A percentile compares a stretch with the other conserved stretches of the same genome.
These are phyloP conservation scores for Hortiboletus flavorubellus DNA, from an alignment of 768 basidiomycete genomes.

Conservation along the genomic window DNA sequence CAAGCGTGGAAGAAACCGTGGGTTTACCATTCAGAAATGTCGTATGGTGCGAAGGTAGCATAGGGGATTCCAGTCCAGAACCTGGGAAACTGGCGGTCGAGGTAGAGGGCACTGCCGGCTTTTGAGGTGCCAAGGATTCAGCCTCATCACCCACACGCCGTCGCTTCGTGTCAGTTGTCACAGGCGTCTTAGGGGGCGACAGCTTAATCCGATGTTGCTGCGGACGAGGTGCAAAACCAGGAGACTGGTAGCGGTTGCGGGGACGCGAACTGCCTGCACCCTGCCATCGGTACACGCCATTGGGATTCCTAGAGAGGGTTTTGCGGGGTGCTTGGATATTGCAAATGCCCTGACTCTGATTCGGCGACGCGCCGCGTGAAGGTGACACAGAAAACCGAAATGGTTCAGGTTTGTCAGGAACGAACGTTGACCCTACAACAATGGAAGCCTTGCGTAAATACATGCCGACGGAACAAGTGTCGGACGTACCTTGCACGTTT, in stretches of 20 bases:
- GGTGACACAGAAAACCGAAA: slow-evolving; percentile 59
- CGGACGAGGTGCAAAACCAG: slow-evolving; percentile 62
- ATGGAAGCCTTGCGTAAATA: slow-evolving; percentile 11
- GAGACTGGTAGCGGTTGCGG: slow-evolving; percentile 69
- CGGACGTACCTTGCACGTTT: slow-evolving; percentile 43
- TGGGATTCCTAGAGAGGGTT: slow-evolving; percentile 66
- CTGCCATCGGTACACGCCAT: slow-evolving; percentile 69
- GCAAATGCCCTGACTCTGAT: slow-evolving; percentile 8
- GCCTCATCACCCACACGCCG: slow-evolving; percentile 54
- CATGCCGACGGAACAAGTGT: slow-evolving; percentile 6
- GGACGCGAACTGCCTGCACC: slow-evolving; percentile 72
- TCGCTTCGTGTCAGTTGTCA: slow-evolving; percentile 53
- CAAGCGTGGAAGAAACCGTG: slow-evolving; percentile 22
- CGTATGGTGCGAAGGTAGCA: slow-evolving; percentile 29
- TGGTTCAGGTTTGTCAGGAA: slow-evolving; percentile 44
- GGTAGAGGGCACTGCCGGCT: slow-evolving; percentile 26
- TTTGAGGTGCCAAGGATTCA: slow-evolving; percentile 35
- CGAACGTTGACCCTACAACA: slow-evolving; percentile 22
- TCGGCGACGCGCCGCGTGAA: slow-evolving; percentile 31
- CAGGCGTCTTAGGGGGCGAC: slow-evolving; percentile 36
- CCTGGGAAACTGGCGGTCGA: slow-evolving; percentile 23
- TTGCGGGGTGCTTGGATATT: slow-evolving; percentile 41
- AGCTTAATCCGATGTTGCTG: slow-evolving; percentile 44
- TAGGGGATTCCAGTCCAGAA: slow-evolving; percentile 32
- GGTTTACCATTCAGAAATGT: slow-evolving; percentile 26